Evolutionary conservation across 768 basidiomycete genomes (phyloP).

Genomic region (Lyophyllum atratum): DNA sequence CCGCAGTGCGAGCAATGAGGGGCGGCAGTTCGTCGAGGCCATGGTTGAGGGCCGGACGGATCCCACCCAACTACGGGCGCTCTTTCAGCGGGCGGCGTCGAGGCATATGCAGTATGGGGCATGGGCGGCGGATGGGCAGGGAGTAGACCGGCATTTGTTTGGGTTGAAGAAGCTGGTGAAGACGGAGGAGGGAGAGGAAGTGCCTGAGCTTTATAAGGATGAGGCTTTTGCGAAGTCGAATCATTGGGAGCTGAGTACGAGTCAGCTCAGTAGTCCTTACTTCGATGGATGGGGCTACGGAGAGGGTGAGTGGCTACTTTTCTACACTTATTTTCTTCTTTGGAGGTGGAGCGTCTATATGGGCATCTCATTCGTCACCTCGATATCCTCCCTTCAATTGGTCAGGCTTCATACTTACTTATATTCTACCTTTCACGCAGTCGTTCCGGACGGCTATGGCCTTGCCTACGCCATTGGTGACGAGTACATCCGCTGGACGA

Average conservation of each 20-base stretch:
- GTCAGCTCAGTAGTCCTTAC: constrained; percentile 77
- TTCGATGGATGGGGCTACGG: constrained; percentile 94
- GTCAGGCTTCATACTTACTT: no score
- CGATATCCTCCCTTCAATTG: no score
- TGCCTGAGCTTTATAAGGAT: constrained; percentile 79
- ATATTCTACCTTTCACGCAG: constrained; percentile 41
- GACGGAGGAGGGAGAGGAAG: constrained; percentile 56
- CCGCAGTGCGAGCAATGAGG: constrained; percentile 79
- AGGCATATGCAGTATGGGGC: constrained; percentile 85
- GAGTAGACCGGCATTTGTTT: constrained; percentile 94
- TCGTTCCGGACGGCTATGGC: constrained; percentile 91
- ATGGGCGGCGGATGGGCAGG: constrained; percentile 93
- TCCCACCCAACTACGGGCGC: constrained; percentile 49
- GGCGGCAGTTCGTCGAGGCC: constrained; percentile 83
- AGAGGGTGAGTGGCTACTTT: constrained; percentile 2
- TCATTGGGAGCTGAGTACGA: constrained; percentile 95
- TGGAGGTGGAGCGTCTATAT: neutral
- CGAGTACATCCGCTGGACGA: constrained; percentile 85
- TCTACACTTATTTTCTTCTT: constrained; percentile 2
- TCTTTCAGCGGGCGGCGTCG: constrained; percentile 77
- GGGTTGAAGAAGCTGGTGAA: constrained; percentile 84
- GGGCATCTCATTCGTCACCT: neutral
- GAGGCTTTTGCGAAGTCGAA: constrained; percentile 63
- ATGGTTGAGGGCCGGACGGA: constrained; percentile 63
- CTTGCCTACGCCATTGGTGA: constrained; percentile 89